A percentile compares a stretch with the other conserved stretches of the same genome.
Evolutionary conservation across 495 filamentous ascomycete species (phyloP).

Genomic region (Pseudomonodictys pantanalensis): DNA sequence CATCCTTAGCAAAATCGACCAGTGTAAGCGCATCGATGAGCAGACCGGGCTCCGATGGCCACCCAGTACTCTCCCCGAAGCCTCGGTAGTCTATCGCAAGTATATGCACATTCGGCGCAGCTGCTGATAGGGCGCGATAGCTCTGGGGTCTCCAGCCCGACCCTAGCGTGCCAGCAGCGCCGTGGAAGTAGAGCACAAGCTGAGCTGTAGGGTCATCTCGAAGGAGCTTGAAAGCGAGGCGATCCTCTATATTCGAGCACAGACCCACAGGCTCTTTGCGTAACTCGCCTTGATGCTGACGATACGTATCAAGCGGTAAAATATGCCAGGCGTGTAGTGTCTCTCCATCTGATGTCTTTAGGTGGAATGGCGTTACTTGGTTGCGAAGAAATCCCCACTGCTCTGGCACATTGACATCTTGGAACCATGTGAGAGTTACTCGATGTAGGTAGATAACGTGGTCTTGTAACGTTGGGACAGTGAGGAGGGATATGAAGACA

Average conservation of each 20-base stretch:
- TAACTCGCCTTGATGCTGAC: conserved; percentile 54
- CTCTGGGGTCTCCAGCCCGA: conserved; percentile 59
- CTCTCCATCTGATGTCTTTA: conserved; percentile 38
- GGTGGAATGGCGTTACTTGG: conserved; percentile 43
- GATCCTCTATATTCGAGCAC: conserved; percentile 52
- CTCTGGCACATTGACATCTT: conserved; percentile 50
- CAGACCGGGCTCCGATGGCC: conserved; percentile 31
- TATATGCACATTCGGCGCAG: conserved; percentile 56
- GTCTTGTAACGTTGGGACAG: conserved; percentile 46
- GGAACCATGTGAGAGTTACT: conserved; percentile 50
- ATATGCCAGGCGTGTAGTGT: conserved; percentile 44
- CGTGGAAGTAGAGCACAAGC: conserved; percentile 56
- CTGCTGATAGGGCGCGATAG: conserved; percentile 61
- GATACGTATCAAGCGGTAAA: conserved; percentile 39
- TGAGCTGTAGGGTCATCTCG: conserved; percentile 57
- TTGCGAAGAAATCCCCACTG: conserved; percentile 54
- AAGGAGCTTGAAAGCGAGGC: conserved; percentile 58
- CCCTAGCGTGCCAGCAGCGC: conserved; percentile 63
- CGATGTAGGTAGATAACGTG: conserved; percentile 51
- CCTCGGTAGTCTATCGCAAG: conserved; percentile 47
- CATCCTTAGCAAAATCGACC: conserved; percentile 54
- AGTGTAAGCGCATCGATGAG: conserved; percentile 52
- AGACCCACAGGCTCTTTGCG: conserved; percentile 51
- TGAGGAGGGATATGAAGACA: conserved; percentile 41
- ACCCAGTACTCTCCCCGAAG: conserved; percentile 32